Evolutionary conservation across 768 basidiomycete genomes (phyloP).

Genomic region (Sutorius australiensis): DNA sequence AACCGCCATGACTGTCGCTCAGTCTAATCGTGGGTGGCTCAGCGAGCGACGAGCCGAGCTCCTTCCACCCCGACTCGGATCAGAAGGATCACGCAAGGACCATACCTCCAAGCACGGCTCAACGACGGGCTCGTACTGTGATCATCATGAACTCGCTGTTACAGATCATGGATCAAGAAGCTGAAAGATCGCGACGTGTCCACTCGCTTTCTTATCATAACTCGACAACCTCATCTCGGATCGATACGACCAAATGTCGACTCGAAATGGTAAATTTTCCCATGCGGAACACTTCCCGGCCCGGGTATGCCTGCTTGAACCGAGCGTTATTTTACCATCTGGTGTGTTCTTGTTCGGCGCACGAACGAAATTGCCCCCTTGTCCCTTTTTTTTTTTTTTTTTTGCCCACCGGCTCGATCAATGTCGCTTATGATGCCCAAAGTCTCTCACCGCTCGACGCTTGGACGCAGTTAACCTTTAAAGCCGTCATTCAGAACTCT

Average conservation of each 20-base stretch:
- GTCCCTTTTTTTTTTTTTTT: neutral
- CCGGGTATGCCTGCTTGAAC: too few species aligned
- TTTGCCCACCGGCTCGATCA: too few species aligned
- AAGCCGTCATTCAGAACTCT: neutral
- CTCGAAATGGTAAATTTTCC: neutral
- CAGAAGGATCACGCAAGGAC: slow-evolving; percentile 2
- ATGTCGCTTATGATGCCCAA: neutral
- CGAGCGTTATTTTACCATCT: too few species aligned
- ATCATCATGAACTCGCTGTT: neutral
- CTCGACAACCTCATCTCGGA: slow-evolving; percentile 16
- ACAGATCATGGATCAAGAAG: slow-evolving; percentile 19
- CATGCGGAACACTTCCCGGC: neutral
- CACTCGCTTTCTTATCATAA: slow-evolving; percentile 20
- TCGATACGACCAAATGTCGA: slow-evolving; percentile 19
- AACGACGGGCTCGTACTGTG: slow-evolving; percentile 10
- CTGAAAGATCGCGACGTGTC: neutral
- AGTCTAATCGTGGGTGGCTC: neutral
- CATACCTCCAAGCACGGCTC: slow-evolving; percentile 15
- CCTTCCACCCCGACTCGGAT: neutral
- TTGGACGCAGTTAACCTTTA: neutral
- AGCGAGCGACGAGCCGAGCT: neutral
- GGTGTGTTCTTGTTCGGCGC: too few species aligned
- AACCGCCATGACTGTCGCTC: neutral
- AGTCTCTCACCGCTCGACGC: neutral
- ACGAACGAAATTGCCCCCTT: too few species aligned